These are phyloP conservation scores for Cystobasidium ongulense DNA, from an alignment of 768 basidiomycete species.

Conservation along the genomic window DNA sequence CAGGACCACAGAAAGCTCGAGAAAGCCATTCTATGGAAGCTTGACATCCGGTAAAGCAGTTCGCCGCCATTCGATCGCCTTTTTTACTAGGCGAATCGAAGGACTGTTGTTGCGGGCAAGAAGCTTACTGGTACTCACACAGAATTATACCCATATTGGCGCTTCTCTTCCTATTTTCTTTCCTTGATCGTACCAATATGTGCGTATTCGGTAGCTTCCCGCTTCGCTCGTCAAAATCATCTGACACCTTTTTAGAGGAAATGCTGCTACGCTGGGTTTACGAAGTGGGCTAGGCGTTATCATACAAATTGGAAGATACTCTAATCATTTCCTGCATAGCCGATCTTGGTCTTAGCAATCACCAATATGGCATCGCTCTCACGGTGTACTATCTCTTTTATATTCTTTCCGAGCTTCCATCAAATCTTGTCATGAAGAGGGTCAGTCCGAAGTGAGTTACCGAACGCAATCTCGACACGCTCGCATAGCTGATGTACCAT, in stretches of 20 bases:
- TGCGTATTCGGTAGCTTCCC: not conserved
- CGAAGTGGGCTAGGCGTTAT: not conserved
- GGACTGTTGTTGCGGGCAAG: too few relatives aligned
- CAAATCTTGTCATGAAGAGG: conserved; percentile 12
- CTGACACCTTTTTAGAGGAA: not conserved
- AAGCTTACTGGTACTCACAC: not conserved
- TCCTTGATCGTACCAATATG: conserved; percentile 22
- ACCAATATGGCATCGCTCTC: conserved; percentile 20
- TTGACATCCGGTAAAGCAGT: not conserved
- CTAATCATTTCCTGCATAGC: not conserved
- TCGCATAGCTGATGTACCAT: not conserved
- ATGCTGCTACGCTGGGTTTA: conserved; percentile 16
- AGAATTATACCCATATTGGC: conserved; percentile 9
- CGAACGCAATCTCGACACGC: not conserved
- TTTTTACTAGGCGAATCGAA: too few relatives aligned
- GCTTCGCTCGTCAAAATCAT: not conserved
- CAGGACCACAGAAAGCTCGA: not conserved
- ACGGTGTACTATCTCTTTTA: conserved; percentile 28
- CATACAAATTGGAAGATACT: not conserved
- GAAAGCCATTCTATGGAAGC: not conserved
- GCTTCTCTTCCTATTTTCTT: conserved; percentile 21
- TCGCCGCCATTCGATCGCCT: not conserved
- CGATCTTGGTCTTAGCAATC: not conserved
- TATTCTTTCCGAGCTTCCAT: conserved; percentile 14
- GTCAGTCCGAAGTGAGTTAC: not conserved